A percentile compares a stretch with the other conserved stretches of the same genome.
phyloP scores from a whole-genome alignment of 352 stramenopile genomes.

The Globisporangium cederbergense region DNA sequence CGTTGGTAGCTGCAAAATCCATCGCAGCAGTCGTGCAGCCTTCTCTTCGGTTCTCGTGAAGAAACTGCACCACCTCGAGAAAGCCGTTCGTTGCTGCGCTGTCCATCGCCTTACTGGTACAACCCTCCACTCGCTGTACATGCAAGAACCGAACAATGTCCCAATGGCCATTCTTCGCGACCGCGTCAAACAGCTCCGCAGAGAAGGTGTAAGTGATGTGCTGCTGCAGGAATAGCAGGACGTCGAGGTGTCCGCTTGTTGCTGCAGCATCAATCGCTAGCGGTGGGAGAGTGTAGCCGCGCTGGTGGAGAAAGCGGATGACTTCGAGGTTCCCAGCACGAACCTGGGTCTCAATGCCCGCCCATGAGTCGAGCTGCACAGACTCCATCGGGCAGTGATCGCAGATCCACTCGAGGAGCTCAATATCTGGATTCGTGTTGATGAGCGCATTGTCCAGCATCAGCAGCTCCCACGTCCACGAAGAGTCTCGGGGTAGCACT shows the following conservation, averaged over 20 bases:
- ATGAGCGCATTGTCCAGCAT: not conserved
- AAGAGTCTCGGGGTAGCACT: not conserved
- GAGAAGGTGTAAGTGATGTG: not conserved
- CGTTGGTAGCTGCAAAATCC: not conserved
- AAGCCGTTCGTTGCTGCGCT: not conserved
- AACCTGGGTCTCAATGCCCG: not conserved
- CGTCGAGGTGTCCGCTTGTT: not conserved
- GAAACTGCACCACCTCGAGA: not conserved
- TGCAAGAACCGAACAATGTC: not conserved
- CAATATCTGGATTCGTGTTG: not conserved
- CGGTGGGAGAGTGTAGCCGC: not conserved
- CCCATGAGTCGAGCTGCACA: not conserved
- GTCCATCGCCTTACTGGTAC: not conserved
- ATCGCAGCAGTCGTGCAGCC: not conserved
- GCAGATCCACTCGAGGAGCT: not conserved
- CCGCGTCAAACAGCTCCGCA: not conserved
- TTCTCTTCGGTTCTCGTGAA: not conserved
- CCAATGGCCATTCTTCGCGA: not conserved
- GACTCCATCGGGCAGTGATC: not conserved
- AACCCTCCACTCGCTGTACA: not conserved
- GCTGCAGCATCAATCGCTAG: not conserved
- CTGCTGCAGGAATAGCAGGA: not conserved
- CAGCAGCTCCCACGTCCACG: not conserved
- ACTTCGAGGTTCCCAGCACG: not conserved
- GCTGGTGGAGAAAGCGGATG: not conserved